Conservation (phyloP, 371 early-diverging fungal species). For the Apophysomyces sp. region DNA sequence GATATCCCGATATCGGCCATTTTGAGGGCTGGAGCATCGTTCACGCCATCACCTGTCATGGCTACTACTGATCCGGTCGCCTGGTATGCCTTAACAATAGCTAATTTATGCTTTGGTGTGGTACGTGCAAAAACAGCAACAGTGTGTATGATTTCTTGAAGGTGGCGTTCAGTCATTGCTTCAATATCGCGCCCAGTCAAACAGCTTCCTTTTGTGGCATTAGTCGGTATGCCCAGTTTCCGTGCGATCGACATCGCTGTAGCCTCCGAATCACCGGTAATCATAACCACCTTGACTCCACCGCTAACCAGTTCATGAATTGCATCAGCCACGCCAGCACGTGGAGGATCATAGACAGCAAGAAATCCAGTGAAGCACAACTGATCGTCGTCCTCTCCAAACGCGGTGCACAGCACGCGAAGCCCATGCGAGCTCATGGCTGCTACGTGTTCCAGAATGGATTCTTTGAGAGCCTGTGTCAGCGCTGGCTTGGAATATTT, state of each 20-base stretch:
- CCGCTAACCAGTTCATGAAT: conserved; percentile 63
- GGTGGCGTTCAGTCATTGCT: conserved; percentile 59
- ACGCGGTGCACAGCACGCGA: conserved; percentile 86
- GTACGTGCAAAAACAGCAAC: conserved; percentile 87
- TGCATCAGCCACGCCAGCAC: conserved; percentile 68
- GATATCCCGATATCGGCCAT: conserved; percentile 91
- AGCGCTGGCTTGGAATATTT: conserved; percentile 38
- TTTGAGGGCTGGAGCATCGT: conserved; percentile 90
- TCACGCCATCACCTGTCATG: conserved; percentile 98
- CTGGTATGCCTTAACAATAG: conserved; percentile 80
- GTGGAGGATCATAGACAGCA: conserved; percentile 86
- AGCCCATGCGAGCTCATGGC: conserved; percentile 82
- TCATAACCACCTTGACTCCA: conserved; percentile 86
- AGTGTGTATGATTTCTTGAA: conserved; percentile 57
- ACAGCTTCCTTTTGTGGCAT: conserved; percentile 48
- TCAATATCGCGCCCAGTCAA: conserved; percentile 79
- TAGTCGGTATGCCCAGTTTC: conserved; percentile 71
- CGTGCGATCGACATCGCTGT: conserved; percentile 82
- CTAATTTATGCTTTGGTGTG: conserved; percentile 88
- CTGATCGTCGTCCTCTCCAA: conserved; percentile 55
- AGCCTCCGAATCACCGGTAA: conserved; percentile 88
- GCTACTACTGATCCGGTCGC: conserved; percentile 76
- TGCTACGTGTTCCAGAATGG: conserved; percentile 53
- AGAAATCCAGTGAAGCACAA: conserved; percentile 80
- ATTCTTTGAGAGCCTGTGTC: conserved; percentile 50